phyloP scores from a whole-genome alignment of 2,329 filamentous ascomycete genomes.

The Talaromyces marneffei region DNA sequence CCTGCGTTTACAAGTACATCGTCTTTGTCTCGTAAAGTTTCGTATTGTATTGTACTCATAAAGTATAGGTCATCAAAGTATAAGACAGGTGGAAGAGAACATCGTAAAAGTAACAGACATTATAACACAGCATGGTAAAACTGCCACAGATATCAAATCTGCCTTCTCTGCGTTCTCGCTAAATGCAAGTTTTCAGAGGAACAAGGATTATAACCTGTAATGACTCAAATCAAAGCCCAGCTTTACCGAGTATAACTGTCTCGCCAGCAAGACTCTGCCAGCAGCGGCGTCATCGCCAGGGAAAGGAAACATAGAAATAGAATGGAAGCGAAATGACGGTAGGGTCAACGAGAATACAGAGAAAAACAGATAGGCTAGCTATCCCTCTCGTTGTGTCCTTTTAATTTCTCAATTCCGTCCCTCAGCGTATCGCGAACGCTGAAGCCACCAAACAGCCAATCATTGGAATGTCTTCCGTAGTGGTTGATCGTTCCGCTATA shows the following conservation, averaged over 20 bases:
- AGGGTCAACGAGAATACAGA: not conserved
- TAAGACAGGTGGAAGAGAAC: not conserved
- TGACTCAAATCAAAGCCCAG: conserved; percentile 10
- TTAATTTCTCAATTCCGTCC: conserved; percentile 36
- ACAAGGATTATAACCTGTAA: not conserved
- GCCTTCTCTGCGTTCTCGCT: not conserved
- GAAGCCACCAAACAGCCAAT: conserved; percentile 48
- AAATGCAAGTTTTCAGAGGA: not conserved
- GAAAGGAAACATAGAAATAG: not conserved
- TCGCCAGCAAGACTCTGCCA: conserved; percentile 12
- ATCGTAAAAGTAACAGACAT: not conserved
- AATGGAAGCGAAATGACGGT: not conserved
- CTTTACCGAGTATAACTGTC: conserved; percentile 7
- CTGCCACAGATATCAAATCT: conserved; percentile 7
- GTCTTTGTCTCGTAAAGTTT: not conserved
- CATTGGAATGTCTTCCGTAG: conserved; percentile 46
- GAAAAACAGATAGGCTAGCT: conserved; percentile 20
- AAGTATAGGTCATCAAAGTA: not conserved
- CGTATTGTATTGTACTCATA: not conserved
- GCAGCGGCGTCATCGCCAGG: conserved; percentile 6
- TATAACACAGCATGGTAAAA: not conserved
- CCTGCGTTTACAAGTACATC: not conserved
- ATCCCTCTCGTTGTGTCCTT: conserved; percentile 23
- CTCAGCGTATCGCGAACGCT: conserved; percentile 43
- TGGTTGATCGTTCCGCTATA: conserved; percentile 39